Conservation (phyloP, 306 rosid genomes). For the Rosa persica region DNA sequence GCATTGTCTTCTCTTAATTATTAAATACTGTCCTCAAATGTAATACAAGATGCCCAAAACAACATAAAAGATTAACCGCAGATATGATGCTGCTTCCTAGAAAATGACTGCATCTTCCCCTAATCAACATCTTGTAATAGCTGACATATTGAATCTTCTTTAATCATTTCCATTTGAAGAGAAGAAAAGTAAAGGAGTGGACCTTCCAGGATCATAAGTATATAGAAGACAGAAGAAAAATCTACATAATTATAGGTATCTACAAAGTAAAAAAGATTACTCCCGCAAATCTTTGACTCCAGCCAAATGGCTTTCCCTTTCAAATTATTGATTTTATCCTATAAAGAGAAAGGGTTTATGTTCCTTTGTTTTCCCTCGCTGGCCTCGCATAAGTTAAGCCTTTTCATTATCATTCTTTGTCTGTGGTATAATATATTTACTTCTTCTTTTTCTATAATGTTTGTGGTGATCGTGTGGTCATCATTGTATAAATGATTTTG, state of each 20-base stretch:
- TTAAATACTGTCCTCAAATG: neutral
- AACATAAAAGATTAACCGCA: neutral
- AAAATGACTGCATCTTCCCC: constrained; percentile 2
- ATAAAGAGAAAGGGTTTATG: neutral
- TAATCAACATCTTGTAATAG: neutral
- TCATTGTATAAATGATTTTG: no score
- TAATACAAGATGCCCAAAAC: neutral
- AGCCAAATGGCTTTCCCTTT: neutral
- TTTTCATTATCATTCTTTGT: no score
- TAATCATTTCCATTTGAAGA: neutral
- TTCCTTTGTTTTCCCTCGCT: neutral
- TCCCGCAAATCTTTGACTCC: constrained; percentile 14
- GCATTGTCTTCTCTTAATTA: neutral
- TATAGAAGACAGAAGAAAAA: neutral
- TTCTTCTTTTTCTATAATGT: no score
- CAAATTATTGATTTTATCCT: neutral
- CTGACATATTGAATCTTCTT: neutral
- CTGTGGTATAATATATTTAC: no score
- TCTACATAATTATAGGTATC: constrained; percentile 9
- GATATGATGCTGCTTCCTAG: constrained; percentile 11
- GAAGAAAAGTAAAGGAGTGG: neutral
- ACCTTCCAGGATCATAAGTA: neutral
- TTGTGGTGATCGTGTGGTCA: no score
- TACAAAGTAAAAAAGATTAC: constrained; percentile 7
- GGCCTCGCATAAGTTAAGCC: neutral